Percentiles rank a stretch among this genome's conserved stretches.
Evolutionary conservation across 306 rosid genomes (phyloP).

Genomic region (Quercus rubra): DNA sequence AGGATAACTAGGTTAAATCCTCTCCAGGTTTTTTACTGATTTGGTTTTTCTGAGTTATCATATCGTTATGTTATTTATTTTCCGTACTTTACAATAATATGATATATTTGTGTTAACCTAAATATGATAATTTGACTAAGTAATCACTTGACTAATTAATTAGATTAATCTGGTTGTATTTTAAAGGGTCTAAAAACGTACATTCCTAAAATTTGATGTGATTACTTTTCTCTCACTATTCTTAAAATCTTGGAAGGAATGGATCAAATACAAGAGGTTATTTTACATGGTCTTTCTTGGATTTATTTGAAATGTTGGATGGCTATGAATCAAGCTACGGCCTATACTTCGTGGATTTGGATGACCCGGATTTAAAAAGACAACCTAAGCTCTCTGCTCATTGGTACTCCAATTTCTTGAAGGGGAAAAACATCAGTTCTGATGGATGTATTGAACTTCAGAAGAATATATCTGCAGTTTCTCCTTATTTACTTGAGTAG

Average conservation of each 20-base stretch:
- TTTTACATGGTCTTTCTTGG: constrained; percentile 47
- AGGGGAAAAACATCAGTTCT: constrained; percentile 4
- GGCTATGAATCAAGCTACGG: constrained; percentile 29
- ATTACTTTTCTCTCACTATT: too few relatives aligned
- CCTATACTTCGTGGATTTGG: constrained; percentile 30
- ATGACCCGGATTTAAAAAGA: constrained; percentile 43
- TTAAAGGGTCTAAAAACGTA: too few relatives aligned
- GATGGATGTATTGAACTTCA: constrained; percentile 10
- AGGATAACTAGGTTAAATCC: too few relatives aligned
- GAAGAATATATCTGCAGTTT: constrained; percentile 13
- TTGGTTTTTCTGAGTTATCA: too few relatives aligned
- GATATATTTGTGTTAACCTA: too few relatives aligned
- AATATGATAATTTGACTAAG: too few relatives aligned
- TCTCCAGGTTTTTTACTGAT: too few relatives aligned
- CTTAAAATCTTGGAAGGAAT: constrained; percentile 11
- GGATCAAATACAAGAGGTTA: constrained; percentile 44
- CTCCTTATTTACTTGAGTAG: background rate
- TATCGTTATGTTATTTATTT: too few relatives aligned
- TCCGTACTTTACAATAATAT: too few relatives aligned
- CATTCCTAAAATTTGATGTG: background rate
- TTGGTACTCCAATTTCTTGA: constrained; percentile 34
- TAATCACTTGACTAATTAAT: too few relatives aligned
- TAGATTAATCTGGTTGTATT: too few relatives aligned
- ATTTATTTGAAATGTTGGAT: constrained; percentile 30
- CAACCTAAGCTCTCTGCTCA: constrained; percentile 43